phyloP scores from a whole-genome alignment of 768 basidiomycete genomes.

The Rhodocollybia butyracea region DNA sequence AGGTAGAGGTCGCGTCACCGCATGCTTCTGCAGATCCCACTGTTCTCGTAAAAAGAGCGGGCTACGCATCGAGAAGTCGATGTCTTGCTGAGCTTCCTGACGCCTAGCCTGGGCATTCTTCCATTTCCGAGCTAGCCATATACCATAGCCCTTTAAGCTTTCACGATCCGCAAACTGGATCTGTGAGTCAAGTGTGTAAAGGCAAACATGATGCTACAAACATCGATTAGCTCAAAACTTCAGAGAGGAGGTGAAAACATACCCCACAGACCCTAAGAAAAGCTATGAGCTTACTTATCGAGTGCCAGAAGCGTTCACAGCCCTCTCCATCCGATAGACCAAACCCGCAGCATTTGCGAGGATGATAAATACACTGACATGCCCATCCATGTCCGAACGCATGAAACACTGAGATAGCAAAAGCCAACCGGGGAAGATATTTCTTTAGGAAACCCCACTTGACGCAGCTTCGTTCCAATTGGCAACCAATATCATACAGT shows the following conservation, averaged over 20 bases:
- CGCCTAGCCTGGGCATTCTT: not conserved
- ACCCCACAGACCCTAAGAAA: slow-evolving; percentile 17
- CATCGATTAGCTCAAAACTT: not conserved
- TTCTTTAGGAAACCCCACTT: slow-evolving; percentile 23
- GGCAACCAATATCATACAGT: slow-evolving; percentile 36
- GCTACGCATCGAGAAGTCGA: not conserved
- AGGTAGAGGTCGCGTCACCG: slow-evolving; percentile 7
- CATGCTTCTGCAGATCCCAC: slow-evolving; percentile 8
- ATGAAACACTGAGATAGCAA: slow-evolving; percentile 32
- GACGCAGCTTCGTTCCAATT: slow-evolving; percentile 23
- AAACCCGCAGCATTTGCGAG: slow-evolving; percentile 22
- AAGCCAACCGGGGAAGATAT: slow-evolving; percentile 21
- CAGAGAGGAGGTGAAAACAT: slow-evolving; percentile 3
- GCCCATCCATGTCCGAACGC: slow-evolving; percentile 38
- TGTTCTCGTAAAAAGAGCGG: slow-evolving; percentile 7
- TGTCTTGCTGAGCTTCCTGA: not conserved
- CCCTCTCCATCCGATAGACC: slow-evolving; percentile 26
- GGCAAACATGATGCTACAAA: slow-evolving; percentile 12
- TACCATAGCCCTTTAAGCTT: slow-evolving; percentile 6
- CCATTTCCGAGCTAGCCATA: slow-evolving; percentile 13
- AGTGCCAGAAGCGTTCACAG: slow-evolving; percentile 23
- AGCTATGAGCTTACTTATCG: slow-evolving; percentile 17
- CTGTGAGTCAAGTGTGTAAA: slow-evolving; percentile 14
- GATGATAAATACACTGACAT: slow-evolving; percentile 34
- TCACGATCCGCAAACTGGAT: slow-evolving; percentile 10